A percentile compares a stretch with the other conserved stretches of the same genome.
Conservation (phyloP, 352 stramenopile genomes). For the Phytophthora podocarpi region DNA sequence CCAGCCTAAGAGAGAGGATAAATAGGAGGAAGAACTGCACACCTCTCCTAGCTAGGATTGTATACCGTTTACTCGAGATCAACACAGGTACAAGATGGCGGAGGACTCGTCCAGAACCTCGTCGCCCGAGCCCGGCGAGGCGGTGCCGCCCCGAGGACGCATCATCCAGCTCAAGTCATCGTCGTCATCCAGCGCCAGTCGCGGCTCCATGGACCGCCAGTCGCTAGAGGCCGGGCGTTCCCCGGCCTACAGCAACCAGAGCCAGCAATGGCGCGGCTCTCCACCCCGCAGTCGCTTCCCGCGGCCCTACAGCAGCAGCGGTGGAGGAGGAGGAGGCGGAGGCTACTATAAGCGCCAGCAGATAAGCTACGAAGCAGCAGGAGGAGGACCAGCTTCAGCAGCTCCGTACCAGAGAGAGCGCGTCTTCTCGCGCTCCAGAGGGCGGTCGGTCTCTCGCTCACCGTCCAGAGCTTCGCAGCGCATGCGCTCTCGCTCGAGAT, state of each 20-base stretch:
- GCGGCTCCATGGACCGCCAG: conserved; percentile 19
- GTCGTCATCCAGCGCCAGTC: conserved; percentile 23
- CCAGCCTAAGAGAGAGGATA: neutral
- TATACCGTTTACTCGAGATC: too few species aligned
- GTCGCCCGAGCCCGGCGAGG: conserved; percentile 31
- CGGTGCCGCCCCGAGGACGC: conserved; percentile 9
- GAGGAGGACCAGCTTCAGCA: neutral
- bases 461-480: conserved; percentile 39
- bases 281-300: conserved; percentile 30
- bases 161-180: conserved; percentile 34
- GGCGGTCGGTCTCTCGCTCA: conserved; percentile 63
- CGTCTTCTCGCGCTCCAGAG: conserved; percentile 43
- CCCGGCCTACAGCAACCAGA: conserved; percentile 13
- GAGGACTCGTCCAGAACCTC: conserved; percentile 34
- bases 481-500: conserved; percentile 35
- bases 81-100: conserved; percentile 26
- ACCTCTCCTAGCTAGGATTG: too few species aligned
- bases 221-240: conserved; percentile 25
- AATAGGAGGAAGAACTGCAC: neutral
- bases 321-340: conserved; percentile 1
- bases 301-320: conserved; percentile 14
- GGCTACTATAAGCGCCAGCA: conserved; percentile 44
- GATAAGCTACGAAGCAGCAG: conserved; percentile 16
- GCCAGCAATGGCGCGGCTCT: conserved; percentile 25
- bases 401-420: conserved; percentile 38